Evolutionary conservation across 1,284 basidiomycete genomes (phyloP).

Genomic region (Austroboletus novae-zelandiae): DNA sequence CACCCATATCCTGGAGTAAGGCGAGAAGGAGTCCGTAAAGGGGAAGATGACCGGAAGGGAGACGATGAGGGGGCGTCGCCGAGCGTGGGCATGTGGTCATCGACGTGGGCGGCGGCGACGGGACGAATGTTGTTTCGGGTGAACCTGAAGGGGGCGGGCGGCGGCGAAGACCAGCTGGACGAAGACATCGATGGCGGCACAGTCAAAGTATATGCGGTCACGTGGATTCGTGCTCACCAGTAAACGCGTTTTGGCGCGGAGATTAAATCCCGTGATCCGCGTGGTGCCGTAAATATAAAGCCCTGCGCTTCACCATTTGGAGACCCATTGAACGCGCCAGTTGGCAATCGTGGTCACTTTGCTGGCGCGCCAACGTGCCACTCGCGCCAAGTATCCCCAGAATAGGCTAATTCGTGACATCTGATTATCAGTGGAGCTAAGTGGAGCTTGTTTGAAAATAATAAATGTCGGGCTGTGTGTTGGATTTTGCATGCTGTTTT

Average conservation of each 20-base stretch:
- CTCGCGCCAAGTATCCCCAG: neutral
- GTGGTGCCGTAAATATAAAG: conserved; percentile 17
- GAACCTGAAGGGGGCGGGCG: conserved; percentile 13
- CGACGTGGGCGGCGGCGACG: conserved; percentile 6
- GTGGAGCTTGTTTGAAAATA: neutral
- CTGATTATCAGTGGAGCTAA: neutral
- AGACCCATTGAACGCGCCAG: neutral
- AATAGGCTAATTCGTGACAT: neutral
- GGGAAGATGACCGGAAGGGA: conserved; percentile 18
- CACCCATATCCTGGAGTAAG: conserved; percentile 5
- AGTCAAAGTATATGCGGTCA: conserved; percentile 30
- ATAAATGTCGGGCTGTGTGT: neutral
- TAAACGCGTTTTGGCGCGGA: conserved; percentile 38
- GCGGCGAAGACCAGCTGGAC: conserved; percentile 6
- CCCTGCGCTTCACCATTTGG: neutral
- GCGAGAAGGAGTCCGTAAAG: conserved; percentile 14
- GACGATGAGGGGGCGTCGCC: conserved; percentile 11
- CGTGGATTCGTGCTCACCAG: conserved; percentile 20
- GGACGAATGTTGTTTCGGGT: conserved; percentile 23
- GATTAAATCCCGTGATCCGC: conserved; percentile 22
- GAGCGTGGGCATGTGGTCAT: neutral
- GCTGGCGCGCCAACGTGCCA: neutral
- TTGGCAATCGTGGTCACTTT: no score
- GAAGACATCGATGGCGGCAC: conserved; percentile 28
- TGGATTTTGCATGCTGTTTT: neutral